Conservation (phyloP, 2,329 filamentous ascomycete genomes). For the Teratosphaeria epicoccoides region DNA sequence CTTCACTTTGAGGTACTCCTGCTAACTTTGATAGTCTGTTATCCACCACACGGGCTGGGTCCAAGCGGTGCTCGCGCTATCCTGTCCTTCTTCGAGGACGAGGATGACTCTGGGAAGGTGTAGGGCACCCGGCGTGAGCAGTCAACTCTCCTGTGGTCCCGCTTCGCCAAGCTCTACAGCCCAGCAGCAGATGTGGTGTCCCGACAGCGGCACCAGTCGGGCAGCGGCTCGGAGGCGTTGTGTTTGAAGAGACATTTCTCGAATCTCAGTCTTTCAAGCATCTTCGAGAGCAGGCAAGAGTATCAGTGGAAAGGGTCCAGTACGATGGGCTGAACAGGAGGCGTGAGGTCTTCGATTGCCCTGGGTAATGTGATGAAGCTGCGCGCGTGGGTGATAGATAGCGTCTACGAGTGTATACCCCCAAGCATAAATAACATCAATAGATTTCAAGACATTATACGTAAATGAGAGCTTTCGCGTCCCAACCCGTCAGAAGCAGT, state of each 20-base stretch:
- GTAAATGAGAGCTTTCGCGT: no score
- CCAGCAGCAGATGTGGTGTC: neutral
- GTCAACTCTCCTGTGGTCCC: slow-evolving; percentile 29
- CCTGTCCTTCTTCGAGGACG: slow-evolving; percentile 79
- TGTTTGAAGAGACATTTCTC: neutral
- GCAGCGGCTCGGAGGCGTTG: neutral
- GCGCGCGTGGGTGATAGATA: neutral
- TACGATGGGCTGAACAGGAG: neutral
- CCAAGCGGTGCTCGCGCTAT: slow-evolving; percentile 75
- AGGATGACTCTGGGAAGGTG: slow-evolving; percentile 26
- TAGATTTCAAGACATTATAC: neutral
- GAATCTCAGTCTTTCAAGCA: neutral
- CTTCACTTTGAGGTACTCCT: slow-evolving; percentile 1
- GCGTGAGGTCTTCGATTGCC: slow-evolving; percentile 5
- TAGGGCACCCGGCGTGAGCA: slow-evolving; percentile 28
- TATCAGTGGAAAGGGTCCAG: neutral
- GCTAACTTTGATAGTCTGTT: slow-evolving; percentile 50
- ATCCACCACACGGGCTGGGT: slow-evolving; percentile 75
- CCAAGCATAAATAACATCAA: neutral
- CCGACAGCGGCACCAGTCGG: neutral
- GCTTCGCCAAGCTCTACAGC: neutral
- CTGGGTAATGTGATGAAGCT: neutral
- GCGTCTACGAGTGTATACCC: neutral
- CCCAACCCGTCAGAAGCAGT: no score
- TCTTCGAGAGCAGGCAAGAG: neutral